Evolutionary conservation across 1,284 basidiomycete genomes (phyloP), one percentile per base, ranked within the genome.

Genomic region (Pyrrhoderma noxium): DNA sequence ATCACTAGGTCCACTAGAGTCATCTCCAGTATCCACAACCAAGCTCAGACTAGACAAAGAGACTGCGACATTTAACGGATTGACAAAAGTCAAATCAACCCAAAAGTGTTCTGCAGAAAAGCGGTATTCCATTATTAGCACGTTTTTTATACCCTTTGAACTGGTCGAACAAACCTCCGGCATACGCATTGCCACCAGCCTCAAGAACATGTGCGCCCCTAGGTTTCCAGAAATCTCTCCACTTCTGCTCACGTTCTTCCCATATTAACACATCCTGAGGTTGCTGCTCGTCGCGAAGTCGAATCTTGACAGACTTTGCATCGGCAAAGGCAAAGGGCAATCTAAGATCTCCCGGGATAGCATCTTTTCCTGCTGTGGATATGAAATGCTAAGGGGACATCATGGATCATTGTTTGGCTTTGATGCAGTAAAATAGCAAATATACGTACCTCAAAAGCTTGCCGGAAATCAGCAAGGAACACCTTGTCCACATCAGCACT

Each of bases 381-480:
- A 73, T 76, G 57, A 83, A 72, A 64, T 89, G 85, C 86, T 89
- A 51, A 31, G 51, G 48, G 18, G 51, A 45, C 43, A 42, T 59
- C 27, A 49, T 22, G 3, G 42, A 25, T 41, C 13, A 52, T 47
- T 45, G 46, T 35, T 36, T 8, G n/a, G n/a, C n/a, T n/a, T n/a
- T n/a, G n/a, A n/a, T n/a, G n/a, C n/a, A 14, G 18, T 19, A 55
- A 52, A 42, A 21, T 44, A 42, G 1, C 19, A 8, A 19, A 46
- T n/a, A 14, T n/a, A 58, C 72, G 40, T 58, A 89, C 87, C 60
- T 77, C 74, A 56, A 83, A 79, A 13, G 88, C 83, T n/a, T 85
- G 79, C 34, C 80, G 75, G 59, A 90, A 89, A 63, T 90, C 88
- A 52, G 89, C 87, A 16, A 90, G 61, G 56, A 79, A 84, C 1